Evolutionary conservation across 495 filamentous ascomycete species (phyloP).

Genomic region (Daldinia decipiens): DNA sequence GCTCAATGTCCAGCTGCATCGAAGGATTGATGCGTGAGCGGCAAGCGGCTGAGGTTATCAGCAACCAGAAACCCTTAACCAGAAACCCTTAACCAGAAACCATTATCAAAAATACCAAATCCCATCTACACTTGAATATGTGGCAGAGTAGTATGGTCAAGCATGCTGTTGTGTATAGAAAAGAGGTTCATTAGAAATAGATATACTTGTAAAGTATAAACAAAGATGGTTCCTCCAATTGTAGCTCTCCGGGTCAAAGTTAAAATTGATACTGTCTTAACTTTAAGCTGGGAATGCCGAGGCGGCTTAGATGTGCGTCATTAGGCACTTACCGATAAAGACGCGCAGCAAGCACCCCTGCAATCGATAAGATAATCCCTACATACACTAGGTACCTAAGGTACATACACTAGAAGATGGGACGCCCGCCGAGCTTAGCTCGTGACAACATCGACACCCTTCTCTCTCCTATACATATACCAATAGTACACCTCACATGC

Average conservation of each 20-base stretch:
- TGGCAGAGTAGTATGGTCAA: too few species aligned
- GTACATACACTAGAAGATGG: constrained; percentile 13
- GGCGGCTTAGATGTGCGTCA: constrained; percentile 16
- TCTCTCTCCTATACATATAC: background rate
- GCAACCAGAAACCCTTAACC: background rate
- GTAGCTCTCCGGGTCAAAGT: background rate
- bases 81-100: background rate
- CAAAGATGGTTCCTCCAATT: background rate
- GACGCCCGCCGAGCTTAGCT: constrained; percentile 29
- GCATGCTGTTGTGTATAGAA: too few species aligned
- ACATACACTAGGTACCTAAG: too few species aligned
- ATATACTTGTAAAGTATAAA: too few species aligned
- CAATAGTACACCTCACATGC: constrained; percentile 13
- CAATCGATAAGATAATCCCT: constrained; percentile 41
- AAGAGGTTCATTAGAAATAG: too few species aligned
- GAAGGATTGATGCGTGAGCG: too few species aligned
- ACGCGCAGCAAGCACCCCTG: background rate
- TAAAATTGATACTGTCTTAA: background rate
- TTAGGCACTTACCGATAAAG: constrained; percentile 4
- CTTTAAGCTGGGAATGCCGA: background rate
- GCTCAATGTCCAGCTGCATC: too few species aligned
- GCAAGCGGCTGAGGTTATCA: too few species aligned
- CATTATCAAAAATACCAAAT: background rate
- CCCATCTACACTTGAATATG: background rate
- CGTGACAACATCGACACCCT: constrained; percentile 6